Conservation (phyloP, 768 basidiomycete genomes). For the Lactarius trivialis region DNA sequence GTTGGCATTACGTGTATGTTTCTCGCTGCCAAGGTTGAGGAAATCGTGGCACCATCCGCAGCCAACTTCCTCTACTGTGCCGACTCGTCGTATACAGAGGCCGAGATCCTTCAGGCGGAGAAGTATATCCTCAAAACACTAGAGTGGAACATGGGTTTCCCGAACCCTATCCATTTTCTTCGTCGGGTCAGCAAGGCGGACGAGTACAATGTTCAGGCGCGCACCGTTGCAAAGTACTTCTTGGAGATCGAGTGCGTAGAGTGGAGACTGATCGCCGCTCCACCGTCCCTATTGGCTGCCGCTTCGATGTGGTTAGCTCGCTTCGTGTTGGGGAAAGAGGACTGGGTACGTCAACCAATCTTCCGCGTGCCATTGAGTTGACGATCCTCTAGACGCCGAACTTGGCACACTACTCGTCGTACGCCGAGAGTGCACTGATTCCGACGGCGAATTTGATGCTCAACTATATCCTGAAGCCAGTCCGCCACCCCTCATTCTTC, state of each 20-base stretch:
- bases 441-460: conserved; percentile 83
- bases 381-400: conserved; percentile 57
- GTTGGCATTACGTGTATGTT: conserved; percentile 87
- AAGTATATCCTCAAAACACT: conserved; percentile 80
- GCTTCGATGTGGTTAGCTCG: conserved; percentile 84
- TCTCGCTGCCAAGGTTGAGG: conserved; percentile 87
- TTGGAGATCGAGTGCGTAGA: conserved; percentile 83
- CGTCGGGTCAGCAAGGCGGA: conserved; percentile 91
- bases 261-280: conserved; percentile 62
- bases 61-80: conserved; percentile 73
- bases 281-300: conserved; percentile 77
- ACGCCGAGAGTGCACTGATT: conserved; percentile 70
- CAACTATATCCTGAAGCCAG: conserved; percentile 72
- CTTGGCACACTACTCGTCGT: conserved; percentile 82
- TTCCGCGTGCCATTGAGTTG: conserved; percentile 14
- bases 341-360: conserved; percentile 63
- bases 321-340: conserved; percentile 65
- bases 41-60: conserved; percentile 83
- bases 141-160: conserved; percentile 79
- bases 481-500: conserved; percentile 70
- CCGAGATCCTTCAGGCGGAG: conserved; percentile 86
- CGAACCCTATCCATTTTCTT: conserved; percentile 86
- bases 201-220: conserved; percentile 75
- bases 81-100: conserved; percentile 67
- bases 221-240: conserved; percentile 88